Conservation (phyloP, 441 rosid genomes). For the Macaranga tanarius region DNA sequence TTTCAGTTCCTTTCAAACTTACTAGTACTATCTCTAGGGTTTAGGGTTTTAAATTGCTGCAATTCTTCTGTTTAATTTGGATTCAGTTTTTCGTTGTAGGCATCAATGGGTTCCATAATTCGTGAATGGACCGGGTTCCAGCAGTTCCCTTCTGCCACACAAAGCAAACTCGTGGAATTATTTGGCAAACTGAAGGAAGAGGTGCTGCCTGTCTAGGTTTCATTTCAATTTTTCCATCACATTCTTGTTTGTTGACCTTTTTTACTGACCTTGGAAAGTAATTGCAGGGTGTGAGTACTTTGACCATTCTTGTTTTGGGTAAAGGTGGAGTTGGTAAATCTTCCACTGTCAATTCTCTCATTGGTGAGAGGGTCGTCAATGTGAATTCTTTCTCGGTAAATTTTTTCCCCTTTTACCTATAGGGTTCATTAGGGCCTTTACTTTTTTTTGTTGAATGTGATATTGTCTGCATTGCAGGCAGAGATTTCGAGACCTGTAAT, state of each 20-base stretch:
- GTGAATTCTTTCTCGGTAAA: constrained; percentile 82
- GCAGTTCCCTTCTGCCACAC: constrained; percentile 85
- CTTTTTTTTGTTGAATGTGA: neutral
- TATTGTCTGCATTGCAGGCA: constrained; percentile 45
- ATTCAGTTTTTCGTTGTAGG: constrained; percentile 12
- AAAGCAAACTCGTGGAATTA: constrained; percentile 66
- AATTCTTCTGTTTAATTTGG: neutral
- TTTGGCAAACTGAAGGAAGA: constrained; percentile 77
- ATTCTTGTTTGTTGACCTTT: neutral
- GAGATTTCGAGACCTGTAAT: constrained; percentile 79
- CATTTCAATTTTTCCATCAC: neutral
- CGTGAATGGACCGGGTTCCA: constrained; percentile 94
- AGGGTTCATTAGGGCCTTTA: neutral
- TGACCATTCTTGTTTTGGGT: constrained; percentile 93
- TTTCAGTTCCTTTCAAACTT: neutral
- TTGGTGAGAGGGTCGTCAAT: constrained; percentile 85
- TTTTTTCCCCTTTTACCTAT: constrained; percentile 8
- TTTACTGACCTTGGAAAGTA: neutral
- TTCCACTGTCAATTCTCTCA: constrained; percentile 88
- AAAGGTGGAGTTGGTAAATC: constrained; percentile 99
- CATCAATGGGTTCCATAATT: constrained; percentile 47
- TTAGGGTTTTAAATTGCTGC: constrained; percentile 24
- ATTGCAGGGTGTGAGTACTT: constrained; percentile 62
- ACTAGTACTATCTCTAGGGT: constrained; percentile 19
- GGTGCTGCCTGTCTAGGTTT: constrained; percentile 32